A percentile compares a stretch with the other conserved stretches of the same genome.
Evolutionary conservation across 140 eudicot genomes (phyloP).

Genomic region (Stevia rebaudiana): DNA sequence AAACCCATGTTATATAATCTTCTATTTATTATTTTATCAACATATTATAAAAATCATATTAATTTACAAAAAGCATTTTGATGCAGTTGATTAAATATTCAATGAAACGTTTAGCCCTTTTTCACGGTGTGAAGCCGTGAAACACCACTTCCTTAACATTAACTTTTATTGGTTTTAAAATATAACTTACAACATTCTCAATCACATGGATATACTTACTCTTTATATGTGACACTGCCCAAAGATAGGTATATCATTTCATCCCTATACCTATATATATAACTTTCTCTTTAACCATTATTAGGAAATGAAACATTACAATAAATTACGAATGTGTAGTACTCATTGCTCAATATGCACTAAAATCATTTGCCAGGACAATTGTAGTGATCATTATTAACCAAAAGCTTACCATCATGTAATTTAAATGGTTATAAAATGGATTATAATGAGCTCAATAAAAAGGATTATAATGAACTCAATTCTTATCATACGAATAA

Average conservation of each 20-base stretch:
- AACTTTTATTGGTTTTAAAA: too few species aligned
- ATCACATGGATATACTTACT: too few species aligned
- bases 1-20: neutral
- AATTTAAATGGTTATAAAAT: neutral
- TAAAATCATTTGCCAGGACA: neutral
- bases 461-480: slow-evolving; percentile 6
- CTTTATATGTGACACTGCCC: too few species aligned
- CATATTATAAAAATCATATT: neutral
- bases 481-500: neutral
- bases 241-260: too few species aligned
- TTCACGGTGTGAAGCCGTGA: too few species aligned
- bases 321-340: neutral
- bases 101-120: too few species aligned
- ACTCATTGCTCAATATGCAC: neutral
- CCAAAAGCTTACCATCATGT: slow-evolving; percentile 2
- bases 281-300: too few species aligned
- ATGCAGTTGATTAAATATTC: too few species aligned
- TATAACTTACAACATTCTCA: too few species aligned
- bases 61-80: neutral
- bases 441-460: neutral
- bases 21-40: neutral
- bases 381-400: neutral
- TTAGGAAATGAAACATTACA: neutral
- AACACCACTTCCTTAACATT: too few species aligned
- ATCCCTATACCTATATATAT: too few species aligned